A percentile compares a stretch with the other conserved stretches of the same genome.
phyloP scores from a whole-genome alignment of 495 filamentous ascomycete species.

The Hypoxylon intermedium region DNA sequence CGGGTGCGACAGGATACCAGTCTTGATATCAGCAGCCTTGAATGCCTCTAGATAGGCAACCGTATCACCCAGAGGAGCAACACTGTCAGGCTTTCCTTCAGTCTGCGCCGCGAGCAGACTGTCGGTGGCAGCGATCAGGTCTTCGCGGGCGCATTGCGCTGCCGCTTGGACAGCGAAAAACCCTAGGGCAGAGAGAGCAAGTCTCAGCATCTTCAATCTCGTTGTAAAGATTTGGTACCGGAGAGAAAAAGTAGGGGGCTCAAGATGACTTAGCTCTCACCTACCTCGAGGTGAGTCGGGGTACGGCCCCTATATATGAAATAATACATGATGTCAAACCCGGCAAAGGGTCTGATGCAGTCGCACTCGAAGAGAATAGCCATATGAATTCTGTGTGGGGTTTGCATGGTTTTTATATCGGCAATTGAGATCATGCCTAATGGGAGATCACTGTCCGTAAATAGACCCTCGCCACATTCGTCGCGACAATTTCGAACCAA shows the following conservation, averaged over 20 bases:
- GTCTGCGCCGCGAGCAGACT: constrained; percentile 55
- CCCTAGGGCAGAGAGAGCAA: constrained; percentile 29
- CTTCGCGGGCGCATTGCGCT: constrained; percentile 49
- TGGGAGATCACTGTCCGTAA: constrained; percentile 40
- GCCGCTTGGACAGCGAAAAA: constrained; percentile 28
- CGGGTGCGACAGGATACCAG: constrained; percentile 50
- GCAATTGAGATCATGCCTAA: constrained; percentile 42
- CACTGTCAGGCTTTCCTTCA: constrained; percentile 43
- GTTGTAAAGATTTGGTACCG: constrained; percentile 1
- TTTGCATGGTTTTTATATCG: too few species aligned
- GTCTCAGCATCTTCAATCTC: constrained; percentile 33
- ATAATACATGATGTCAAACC: constrained; percentile 29
- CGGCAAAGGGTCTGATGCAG: constrained; percentile 34
- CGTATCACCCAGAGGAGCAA: constrained; percentile 39
- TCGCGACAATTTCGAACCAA: constrained; percentile 7
- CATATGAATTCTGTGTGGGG: constrained; percentile 43
- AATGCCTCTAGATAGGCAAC: constrained; percentile 53
- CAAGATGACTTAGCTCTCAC: background rate
- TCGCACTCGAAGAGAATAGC: constrained; percentile 43
- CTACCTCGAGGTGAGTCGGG: constrained; percentile 24
- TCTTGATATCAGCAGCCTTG: constrained; percentile 46
- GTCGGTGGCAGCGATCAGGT: constrained; percentile 50
- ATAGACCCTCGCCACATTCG: constrained; percentile 8
- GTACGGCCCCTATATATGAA: constrained; percentile 26
- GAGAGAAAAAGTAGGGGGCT: constrained; percentile 5